These are phyloP conservation scores for Pseudozyma tsukubaensis DNA, from an alignment of 1,284 basidiomycete species.

Conservation along the genomic window DNA sequence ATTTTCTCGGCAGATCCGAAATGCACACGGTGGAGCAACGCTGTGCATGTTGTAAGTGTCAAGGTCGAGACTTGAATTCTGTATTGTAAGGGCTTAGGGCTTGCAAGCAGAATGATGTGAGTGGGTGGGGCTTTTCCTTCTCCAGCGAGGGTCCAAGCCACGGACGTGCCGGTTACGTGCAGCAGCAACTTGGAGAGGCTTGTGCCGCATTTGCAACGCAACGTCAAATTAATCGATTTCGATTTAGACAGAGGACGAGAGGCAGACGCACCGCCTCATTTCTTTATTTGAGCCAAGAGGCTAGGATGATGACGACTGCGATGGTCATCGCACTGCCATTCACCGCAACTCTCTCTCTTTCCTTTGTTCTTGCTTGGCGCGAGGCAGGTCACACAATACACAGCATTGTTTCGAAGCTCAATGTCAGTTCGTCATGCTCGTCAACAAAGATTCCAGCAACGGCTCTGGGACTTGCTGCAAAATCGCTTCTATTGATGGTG, in stretches of 20 bases:
- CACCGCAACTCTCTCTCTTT: no score
- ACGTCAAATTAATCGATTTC: background rate
- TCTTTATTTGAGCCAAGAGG: no score
- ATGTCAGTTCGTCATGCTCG: no score
- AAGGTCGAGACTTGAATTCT: background rate
- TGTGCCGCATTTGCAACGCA: background rate
- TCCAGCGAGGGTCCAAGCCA: slow-evolving; percentile 11
- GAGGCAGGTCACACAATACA: no score
- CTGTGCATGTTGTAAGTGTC: background rate
- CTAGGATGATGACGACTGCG: background rate
- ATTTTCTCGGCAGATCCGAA: no score
- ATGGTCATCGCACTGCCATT: background rate
- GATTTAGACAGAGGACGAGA: background rate
- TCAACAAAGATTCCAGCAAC: no score
- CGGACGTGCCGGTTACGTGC: slow-evolving; percentile 9
- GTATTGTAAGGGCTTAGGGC: background rate
- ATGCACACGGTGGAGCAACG: background rate
- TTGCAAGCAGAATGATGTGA: slow-evolving; percentile 15
- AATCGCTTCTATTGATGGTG: no score
- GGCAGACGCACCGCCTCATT: background rate
- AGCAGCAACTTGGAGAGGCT: background rate
- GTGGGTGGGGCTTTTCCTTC: background rate
- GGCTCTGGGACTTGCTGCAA: no score
- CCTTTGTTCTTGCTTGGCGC: no score
- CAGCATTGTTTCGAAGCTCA: no score